Base-by-base conservation (phyloP, 192 early-diverging fungal species). In the Dimargaris xerosporica region DNA sequence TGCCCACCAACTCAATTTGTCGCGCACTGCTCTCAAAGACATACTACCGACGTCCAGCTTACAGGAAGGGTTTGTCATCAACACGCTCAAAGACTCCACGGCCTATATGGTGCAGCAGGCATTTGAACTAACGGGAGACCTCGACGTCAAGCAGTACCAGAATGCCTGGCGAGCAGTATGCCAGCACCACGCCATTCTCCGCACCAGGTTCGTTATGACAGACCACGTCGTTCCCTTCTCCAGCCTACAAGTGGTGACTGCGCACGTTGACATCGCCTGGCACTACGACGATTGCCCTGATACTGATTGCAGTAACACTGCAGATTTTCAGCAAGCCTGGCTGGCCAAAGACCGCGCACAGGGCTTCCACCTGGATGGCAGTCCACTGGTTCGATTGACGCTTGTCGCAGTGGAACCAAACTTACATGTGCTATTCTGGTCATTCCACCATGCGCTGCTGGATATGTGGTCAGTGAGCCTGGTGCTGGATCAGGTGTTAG, bases 381-480 rank as follows among this genome's bases (percentile, higher is more conserved):
- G 43, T 17, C 58, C 58, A 11, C n/a, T 41, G 39, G 2, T 60
- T 21, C 58, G 58, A 19, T 43, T 60, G 21, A 41, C 28, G 34
- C 39, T 60, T 10, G 34, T 60, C 11, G 7, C 6, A 0, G 3
- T 17, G 21, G 17, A 6, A 17, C 39, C 30, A 10, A 43, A 21
- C 31, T n/a, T 15, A 4, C 42, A 60, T n/a, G 11, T 30, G 42
- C 26, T 60, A 21, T 25, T 60, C 16, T 26, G 42, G 34, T 44
- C 58, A 10, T 13, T 60, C 12, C 58, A 60, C 58, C 58, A 60
- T 26, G 58, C 58, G 41, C 25, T 60, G 0, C 21, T 43, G 19
- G 58, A 60, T 41, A 41, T 17, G 5, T 60, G 58, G 58, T 60
- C 58, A 16, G 42, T 5, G 21, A 21, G 41, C 23, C 58, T 42